Base-by-base conservation (phyloP, 306 rosid species). In the cucumber (Cucumis sativus) region DNA sequence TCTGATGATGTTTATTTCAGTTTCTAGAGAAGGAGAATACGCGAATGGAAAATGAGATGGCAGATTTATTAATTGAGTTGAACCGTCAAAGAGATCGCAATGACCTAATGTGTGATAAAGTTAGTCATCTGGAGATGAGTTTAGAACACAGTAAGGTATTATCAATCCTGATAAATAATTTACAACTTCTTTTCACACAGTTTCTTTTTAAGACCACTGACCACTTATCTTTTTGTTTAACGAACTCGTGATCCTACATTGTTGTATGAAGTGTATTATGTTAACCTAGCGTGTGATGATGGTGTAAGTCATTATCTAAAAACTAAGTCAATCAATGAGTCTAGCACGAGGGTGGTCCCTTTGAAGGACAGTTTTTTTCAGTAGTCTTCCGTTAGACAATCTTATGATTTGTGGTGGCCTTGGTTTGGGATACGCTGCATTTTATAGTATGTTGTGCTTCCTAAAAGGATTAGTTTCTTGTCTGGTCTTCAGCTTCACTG, bases 71-170 rank as follows among this genome's bases (percentile, higher is more conserved):
- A 58, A 51, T n/a, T 3, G 87, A 86, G 47, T 47, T 89, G 74
- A 89, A 84, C 68, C 76, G 20, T 81, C 88, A 83, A 74, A 86
- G 83, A 74, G 88, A 89, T 67, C 87, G 78, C 28, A 77, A 79
- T 52, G 80, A 77, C 63, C 67, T 82, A 83, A 81, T 87, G 85
- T 80, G 30, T 75, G 88, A 81, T 60, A 88, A 84, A 77, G 80
- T 85, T 79, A 79, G 80, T 41, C 40, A 78, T 75, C 85, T 84
- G 80, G 91, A 89, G 83, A 78, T 61, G 45, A 84, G 82, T 60
- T 82, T 82, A 72, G 81, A 62, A 76, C 81, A 86, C 30, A 81
- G 83, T 74, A 84, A 89, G 91, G 91, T 89, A 86, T 63, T 76
- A 76, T 43, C 66, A 25, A 67, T 82, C 61, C 62, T 43, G 15